These are phyloP conservation scores for Aspergillus diversus DNA, from an alignment of 495 filamentous ascomycete species.

Conservation along the genomic window DNA sequence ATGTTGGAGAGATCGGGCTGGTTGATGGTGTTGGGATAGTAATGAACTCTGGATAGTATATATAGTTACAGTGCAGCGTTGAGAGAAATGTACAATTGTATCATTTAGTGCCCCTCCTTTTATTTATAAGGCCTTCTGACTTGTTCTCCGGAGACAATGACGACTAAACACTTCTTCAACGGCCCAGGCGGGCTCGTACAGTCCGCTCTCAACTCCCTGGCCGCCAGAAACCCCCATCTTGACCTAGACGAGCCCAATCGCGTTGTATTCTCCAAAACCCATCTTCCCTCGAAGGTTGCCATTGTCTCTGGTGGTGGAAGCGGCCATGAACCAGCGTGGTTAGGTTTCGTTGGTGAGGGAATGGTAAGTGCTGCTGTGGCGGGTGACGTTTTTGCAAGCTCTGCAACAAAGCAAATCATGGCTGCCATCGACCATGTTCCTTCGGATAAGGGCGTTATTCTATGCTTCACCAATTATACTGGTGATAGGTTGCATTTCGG, in stretches of 20 bases:
- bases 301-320: constrained; percentile 11
- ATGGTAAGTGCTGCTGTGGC: constrained; percentile 7
- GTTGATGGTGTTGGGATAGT: too few relatives aligned
- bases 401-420: constrained; percentile 9
- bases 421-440: constrained; percentile 5
- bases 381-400: constrained; percentile 2
- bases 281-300: not conserved
- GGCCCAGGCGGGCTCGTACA: constrained; percentile 1
- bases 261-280: not conserved
- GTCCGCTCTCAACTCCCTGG: not conserved
- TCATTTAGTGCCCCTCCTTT: too few relatives aligned
- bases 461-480: constrained; percentile 5
- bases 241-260: constrained; percentile 6
- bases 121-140: too few relatives aligned
- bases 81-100: too few relatives aligned
- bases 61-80: too few relatives aligned
- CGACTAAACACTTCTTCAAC: constrained; percentile 9
- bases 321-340: constrained; percentile 5
- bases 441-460: constrained; percentile 1
- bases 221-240: not conserved
- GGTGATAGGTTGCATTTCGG: constrained; percentile 6
- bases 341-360: not conserved
- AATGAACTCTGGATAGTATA: too few relatives aligned
- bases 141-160: too few relatives aligned
- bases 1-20: too few relatives aligned